phyloP scores from a whole-genome alignment of 73 alveolate genomes.

The Paramecium biaurelia region DNA sequence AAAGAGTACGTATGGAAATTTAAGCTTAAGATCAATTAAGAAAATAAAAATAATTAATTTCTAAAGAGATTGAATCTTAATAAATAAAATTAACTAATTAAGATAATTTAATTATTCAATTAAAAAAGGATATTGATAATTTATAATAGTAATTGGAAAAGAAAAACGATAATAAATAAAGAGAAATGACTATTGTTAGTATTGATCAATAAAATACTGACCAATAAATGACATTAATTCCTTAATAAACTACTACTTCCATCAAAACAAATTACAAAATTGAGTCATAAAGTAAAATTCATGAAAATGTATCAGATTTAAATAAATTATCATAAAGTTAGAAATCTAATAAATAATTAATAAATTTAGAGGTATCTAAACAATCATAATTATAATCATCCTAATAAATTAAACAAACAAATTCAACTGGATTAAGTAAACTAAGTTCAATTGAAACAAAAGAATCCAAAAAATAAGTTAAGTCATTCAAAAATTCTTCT shows the following conservation, averaged over 20 bases:
- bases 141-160: background rate
- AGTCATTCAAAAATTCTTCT: background rate
- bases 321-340: background rate
- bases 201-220: background rate
- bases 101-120: background rate
- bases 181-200: conserved; percentile 2
- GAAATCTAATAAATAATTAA: background rate
- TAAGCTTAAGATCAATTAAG: background rate
- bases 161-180: background rate
- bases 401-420: background rate
- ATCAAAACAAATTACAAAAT: background rate
- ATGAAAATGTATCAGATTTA: background rate
- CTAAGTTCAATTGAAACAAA: background rate
- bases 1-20: background rate
- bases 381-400: background rate
- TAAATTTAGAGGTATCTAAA: background rate
- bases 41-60: background rate
- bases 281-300: background rate
- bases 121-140: background rate
- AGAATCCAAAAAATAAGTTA: background rate
- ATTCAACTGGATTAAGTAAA: background rate
- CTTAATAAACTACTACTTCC: background rate
- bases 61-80: background rate
- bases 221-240: background rate
- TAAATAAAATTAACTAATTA: background rate